Percentiles rank a stretch among this genome's conserved stretches.
phyloP scores from a whole-genome alignment of 202 grass and related monocot species.

The Hordeum pubiflorum region DNA sequence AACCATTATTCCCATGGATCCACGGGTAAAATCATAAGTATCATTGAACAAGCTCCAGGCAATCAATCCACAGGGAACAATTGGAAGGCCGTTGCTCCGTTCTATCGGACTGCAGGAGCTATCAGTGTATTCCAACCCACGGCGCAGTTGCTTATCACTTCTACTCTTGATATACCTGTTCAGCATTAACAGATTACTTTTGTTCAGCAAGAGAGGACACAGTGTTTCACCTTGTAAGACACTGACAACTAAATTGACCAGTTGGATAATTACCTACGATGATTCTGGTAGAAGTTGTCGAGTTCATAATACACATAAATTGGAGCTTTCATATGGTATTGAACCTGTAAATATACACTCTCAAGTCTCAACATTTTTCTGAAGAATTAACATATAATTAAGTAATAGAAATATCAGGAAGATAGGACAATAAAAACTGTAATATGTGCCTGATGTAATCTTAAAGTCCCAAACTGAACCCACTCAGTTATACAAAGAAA shows the following conservation, averaged over 20 bases:
- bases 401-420: not conserved
- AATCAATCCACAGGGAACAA: slow-evolving; percentile 93
- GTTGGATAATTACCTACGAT: slow-evolving; percentile 52
- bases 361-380: not conserved
- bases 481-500: not conserved
- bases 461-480: not conserved
- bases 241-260: not conserved
- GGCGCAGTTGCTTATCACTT: slow-evolving; percentile 67
- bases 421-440: not conserved
- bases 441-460: not conserved
- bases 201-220: slow-evolving; percentile 11
- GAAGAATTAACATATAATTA: not conserved
- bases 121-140: slow-evolving; percentile 49
- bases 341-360: slow-evolving; percentile 40
- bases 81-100: slow-evolving; percentile 39
- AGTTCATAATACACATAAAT: slow-evolving; percentile 95
- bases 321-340: slow-evolving; percentile 72
- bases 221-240: not conserved
- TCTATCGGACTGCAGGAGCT: slow-evolving; percentile 55
- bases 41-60: slow-evolving; percentile 98
- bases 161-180: slow-evolving; percentile 85
- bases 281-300: slow-evolving; percentile 89
- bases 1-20: slow-evolving; percentile 41
- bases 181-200: slow-evolving; percentile 2
- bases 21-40: slow-evolving; percentile 58